These are phyloP conservation scores for Neurospora sp. DNA, from an alignment of 2,329 filamentous ascomycete genomes.

Conservation along the genomic window DNA sequence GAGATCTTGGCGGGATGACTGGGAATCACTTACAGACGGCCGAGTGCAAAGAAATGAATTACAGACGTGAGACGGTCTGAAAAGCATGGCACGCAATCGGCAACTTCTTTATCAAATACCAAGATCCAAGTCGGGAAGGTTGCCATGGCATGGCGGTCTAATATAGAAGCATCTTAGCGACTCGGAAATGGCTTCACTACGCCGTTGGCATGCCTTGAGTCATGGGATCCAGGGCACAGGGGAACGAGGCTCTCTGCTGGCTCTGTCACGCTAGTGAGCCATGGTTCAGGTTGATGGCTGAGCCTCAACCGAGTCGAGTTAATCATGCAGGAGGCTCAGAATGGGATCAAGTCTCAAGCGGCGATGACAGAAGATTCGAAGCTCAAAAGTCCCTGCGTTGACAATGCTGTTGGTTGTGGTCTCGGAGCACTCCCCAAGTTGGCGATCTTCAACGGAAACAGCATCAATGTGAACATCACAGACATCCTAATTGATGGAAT, in stretches of 20 bases:
- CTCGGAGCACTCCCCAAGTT: not conserved
- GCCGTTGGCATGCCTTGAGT: not conserved
- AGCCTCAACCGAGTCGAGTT: not conserved
- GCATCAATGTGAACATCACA: not conserved
- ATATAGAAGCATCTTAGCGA: not conserved
- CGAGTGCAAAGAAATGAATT: not conserved
- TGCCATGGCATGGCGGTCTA: not conserved
- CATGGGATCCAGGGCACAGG: not conserved
- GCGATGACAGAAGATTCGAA: not conserved
- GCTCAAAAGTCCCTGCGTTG: not conserved
- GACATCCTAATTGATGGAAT: not conserved
- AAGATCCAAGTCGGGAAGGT: not conserved
- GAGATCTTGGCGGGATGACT: not conserved
- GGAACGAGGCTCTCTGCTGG: not conserved
- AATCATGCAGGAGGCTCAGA: not conserved
- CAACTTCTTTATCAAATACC: not conserved
- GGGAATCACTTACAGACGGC: not conserved
- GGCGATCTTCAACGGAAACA: not conserved
- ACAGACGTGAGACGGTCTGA: not conserved
- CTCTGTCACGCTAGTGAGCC: not conserved
- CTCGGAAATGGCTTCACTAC: not conserved
- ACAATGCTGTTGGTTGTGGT: not conserved
- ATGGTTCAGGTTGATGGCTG: not conserved
- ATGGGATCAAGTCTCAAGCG: not conserved
- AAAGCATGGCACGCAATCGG: not conserved